phyloP scores from a whole-genome alignment of 2,329 filamentous ascomycete genomes.

The Mycosphaerella sp. region DNA sequence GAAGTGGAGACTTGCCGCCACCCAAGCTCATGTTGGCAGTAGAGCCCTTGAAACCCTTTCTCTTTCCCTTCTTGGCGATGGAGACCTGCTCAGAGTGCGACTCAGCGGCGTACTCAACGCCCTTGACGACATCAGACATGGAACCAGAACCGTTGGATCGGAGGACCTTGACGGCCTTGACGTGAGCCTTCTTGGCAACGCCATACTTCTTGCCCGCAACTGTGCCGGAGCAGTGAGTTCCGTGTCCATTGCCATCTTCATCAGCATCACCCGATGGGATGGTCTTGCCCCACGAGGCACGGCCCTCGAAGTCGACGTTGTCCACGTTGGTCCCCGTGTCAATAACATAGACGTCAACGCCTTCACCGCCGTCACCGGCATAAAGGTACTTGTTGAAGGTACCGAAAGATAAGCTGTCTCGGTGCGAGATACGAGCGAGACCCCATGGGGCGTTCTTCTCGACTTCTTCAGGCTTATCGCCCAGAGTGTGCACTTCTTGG shows the following conservation, averaged over 20 bases:
- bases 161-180: conserved; percentile 98
- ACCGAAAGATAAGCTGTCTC: conserved; percentile 75
- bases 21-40: conserved; percentile 99
- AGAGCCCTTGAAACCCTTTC: conserved; percentile 96
- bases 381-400: conserved; percentile 99
- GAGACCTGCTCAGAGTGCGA: conserved; percentile 69
- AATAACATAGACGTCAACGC: conserved; percentile 97
- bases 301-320: conserved; percentile 95
- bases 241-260: conserved; percentile 93
- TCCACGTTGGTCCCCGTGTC: conserved; percentile 92
- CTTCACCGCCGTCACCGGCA: conserved; percentile 81
- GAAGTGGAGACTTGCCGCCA: conserved; percentile 88
- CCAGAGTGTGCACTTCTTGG: conserved; percentile 80
- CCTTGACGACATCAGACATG: conserved; percentile 98
- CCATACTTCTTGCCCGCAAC: conserved; percentile 98
- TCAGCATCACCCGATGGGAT: conserved; percentile 80
- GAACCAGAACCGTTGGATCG: conserved; percentile 94
- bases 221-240: conserved; percentile 98
- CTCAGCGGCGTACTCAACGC: conserved; percentile 88
- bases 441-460: conserved; percentile 99
- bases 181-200: conserved; percentile 96
- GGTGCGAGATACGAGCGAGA: conserved; percentile 95
- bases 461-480: conserved; percentile 46
- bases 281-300: conserved; percentile 95
- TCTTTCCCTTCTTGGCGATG: conserved; percentile 77